These are phyloP conservation scores for Boehmeria nivea DNA, from an alignment of 306 rosid genomes.

Conservation along the genomic window DNA sequence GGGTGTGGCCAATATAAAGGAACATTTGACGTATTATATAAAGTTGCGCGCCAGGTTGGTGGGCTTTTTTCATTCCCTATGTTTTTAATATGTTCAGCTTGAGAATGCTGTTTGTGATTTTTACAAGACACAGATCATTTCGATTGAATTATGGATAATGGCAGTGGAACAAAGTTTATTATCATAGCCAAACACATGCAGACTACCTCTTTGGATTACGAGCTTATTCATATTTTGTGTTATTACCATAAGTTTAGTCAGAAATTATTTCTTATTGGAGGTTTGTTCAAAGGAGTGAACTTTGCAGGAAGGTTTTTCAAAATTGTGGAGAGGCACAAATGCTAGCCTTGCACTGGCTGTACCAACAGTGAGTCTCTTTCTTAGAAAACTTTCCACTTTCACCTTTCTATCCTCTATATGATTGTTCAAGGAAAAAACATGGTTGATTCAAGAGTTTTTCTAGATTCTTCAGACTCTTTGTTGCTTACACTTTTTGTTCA, in stretches of 20 bases:
- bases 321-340: conserved; percentile 90
- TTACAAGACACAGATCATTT: too few relatives aligned
- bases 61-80: conserved; percentile 2
- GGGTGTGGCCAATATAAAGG: conserved; percentile 59
- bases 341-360: conserved; percentile 93
- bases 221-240: too few relatives aligned
- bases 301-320: conserved; percentile 88
- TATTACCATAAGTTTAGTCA: too few relatives aligned
- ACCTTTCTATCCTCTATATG: conserved; percentile 11
- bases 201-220: too few relatives aligned
- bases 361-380: conserved; percentile 73
- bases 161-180: too few relatives aligned
- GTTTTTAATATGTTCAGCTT: conserved; percentile 2
- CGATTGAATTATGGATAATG: too few relatives aligned
- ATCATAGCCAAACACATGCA: too few relatives aligned
- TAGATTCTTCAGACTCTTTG: conserved; percentile 8
- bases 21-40: conserved; percentile 68
- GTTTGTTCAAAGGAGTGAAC: conserved; percentile 33
- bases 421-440: neutral
- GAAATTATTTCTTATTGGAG: too few relatives aligned
- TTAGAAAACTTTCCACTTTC: conserved; percentile 15
- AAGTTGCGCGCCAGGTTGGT: conserved; percentile 77
- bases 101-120: neutral
- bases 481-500: conserved; percentile 31
- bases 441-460: conserved; percentile 2